A percentile compares a stretch with the other conserved stretches of the same genome.
Evolutionary conservation across 2,329 filamentous ascomycete genomes (phyloP).

Genomic region (Venturia nashicola): DNA sequence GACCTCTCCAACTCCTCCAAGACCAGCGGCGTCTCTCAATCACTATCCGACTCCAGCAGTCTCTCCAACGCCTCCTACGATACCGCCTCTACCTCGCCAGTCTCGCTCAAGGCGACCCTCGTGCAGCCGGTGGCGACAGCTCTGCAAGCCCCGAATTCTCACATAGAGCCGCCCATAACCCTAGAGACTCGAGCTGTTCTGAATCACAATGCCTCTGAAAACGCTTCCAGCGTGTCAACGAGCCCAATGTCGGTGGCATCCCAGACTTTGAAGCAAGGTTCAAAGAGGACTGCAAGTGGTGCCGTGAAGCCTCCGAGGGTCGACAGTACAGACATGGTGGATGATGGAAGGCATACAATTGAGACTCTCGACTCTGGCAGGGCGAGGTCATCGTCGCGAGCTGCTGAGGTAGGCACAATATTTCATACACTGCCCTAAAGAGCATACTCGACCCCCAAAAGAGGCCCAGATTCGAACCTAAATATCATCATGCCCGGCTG

Average conservation of each 20-base stretch:
- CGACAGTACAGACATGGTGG: constrained; percentile 7
- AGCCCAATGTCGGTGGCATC: constrained; percentile 31
- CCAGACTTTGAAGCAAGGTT: constrained; percentile 31
- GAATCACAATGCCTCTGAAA: neutral
- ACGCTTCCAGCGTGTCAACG: constrained; percentile 10
- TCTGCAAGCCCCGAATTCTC: neutral
- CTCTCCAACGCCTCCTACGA: constrained; percentile 2
- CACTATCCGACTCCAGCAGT: neutral
- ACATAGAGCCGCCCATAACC: neutral
- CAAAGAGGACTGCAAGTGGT: constrained; percentile 69
- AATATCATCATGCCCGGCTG: neutral
- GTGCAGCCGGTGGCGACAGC: neutral
- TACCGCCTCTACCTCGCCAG: neutral
- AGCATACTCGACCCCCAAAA: neutral
- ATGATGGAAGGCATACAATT: neutral
- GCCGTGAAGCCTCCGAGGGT: constrained; percentile 38
- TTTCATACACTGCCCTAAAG: neutral
- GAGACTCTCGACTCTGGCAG: neutral
- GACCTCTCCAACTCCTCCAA: neutral
- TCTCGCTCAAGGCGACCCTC: neutral
- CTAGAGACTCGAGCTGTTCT: neutral
- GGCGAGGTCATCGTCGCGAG: constrained; percentile 1
- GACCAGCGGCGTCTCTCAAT: neutral
- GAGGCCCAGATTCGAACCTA: neutral
- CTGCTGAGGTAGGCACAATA: constrained; percentile 4